Evolutionary conservation across 1,284 basidiomycete genomes (phyloP).

Genomic region (Filobasidium uniguttulatum): DNA sequence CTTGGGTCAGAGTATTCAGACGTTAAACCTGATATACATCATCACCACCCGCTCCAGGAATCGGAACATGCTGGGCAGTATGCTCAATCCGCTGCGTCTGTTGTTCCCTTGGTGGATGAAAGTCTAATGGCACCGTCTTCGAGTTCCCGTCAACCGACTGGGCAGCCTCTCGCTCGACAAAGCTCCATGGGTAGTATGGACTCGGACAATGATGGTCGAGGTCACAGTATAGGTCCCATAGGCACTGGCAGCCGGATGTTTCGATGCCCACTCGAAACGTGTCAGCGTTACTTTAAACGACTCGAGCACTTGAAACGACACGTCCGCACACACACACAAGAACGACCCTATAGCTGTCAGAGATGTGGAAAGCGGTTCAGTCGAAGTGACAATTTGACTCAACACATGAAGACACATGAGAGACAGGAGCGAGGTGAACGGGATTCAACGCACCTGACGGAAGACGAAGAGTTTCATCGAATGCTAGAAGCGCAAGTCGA

Average conservation of each 20-base stretch:
- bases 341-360: conserved; percentile 61
- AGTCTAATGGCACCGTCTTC: background rate
- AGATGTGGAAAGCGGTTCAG: conserved; percentile 66
- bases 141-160: background rate
- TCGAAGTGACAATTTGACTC: conserved; percentile 67
- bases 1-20: conserved; percentile 1
- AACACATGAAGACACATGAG: conserved; percentile 64
- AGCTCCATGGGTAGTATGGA: background rate
- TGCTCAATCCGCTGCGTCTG: background rate
- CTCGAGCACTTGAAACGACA: conserved; percentile 79
- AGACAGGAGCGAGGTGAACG: conserved; percentile 18
- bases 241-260: conserved; percentile 47
- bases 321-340: conserved; percentile 75
- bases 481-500: conserved; percentile 22
- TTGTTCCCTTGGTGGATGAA: background rate
- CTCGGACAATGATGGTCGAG: background rate
- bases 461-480: conserved; percentile 19
- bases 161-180: background rate
- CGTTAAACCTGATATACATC: background rate
- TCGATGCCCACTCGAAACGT: conserved; percentile 63
- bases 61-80: background rate
- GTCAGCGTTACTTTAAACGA: conserved; percentile 70
- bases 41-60: background rate
- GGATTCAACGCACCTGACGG: conserved; percentile 18
- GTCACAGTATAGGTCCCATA: conserved; percentile 14